phyloP scores from a whole-genome alignment of 257 asterid species.

The Solanum sejunctum region DNA sequence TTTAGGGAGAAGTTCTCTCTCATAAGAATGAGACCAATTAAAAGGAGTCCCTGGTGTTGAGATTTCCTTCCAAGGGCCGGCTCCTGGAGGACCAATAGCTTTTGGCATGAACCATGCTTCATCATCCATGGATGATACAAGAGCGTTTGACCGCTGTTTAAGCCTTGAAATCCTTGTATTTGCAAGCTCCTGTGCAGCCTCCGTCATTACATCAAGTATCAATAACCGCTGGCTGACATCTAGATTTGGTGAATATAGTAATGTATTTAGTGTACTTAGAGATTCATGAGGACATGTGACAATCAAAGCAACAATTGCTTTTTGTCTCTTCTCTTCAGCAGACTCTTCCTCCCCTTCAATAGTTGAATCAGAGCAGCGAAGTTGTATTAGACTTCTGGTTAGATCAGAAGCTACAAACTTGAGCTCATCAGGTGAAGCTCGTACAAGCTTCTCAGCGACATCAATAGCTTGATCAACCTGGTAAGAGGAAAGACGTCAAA shows the following conservation, averaged over 20 bases:
- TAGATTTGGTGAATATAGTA: slow-evolving; percentile 74
- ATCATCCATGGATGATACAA: slow-evolving; percentile 46
- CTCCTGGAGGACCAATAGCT: slow-evolving; percentile 55
- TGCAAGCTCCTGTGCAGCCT: slow-evolving; percentile 89
- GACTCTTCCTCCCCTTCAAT: slow-evolving; percentile 87
- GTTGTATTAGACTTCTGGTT: slow-evolving; percentile 59
- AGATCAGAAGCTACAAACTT: slow-evolving; percentile 66
- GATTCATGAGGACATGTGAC: slow-evolving; percentile 65
- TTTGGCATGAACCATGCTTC: slow-evolving; percentile 81
- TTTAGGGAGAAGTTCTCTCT: slow-evolving; percentile 75
- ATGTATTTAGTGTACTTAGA: slow-evolving; percentile 54
- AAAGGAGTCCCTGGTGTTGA: slow-evolving; percentile 56
- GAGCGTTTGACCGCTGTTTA: slow-evolving; percentile 21
- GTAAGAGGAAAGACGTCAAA: slow-evolving; percentile 2
- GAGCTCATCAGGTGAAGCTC: slow-evolving; percentile 94
- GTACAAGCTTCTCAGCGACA: slow-evolving; percentile 77
- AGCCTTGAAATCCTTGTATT: slow-evolving; percentile 32
- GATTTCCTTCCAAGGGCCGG: slow-evolving; percentile 79
- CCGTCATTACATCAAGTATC: slow-evolving; percentile 84
- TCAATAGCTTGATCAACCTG: slow-evolving; percentile 91
- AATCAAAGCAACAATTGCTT: slow-evolving; percentile 64
- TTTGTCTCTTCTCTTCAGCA: slow-evolving; percentile 79
- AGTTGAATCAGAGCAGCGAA: slow-evolving; percentile 69
- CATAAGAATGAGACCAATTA: slow-evolving; percentile 80
- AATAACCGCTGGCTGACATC: slow-evolving; percentile 87